Evolutionary conservation across 495 filamentous ascomycete genomes (phyloP), one percentile per base, ranked within the genome.

Genomic region (Penicillium soppii): DNA sequence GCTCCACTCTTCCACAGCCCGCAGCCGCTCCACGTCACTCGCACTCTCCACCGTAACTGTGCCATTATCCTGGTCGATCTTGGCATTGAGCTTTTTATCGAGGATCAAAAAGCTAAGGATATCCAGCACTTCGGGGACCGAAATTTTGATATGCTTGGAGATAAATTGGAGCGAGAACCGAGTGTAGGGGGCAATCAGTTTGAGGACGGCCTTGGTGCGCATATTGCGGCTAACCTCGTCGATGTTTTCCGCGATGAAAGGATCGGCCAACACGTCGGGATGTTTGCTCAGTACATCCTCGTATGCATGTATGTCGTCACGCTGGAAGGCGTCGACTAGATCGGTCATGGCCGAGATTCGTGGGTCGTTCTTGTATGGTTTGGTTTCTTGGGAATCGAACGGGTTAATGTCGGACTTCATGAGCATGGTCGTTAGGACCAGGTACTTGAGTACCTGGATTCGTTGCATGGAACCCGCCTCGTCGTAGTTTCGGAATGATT

Each of bases 381-480:
- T 97, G n/a, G 92, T 97, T 72, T 98, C 95, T 70, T 96, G 94
- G 25, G 91, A 96, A 68, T 98, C 92, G 70, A 98, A 98, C 0
- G 94, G 95, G 66, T 97, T 97, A 82, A 98, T 98, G 65, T 95
- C 85, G n/a, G 91, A 95, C 66, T 95, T 92, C 90, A 96, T 96
- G 39, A 98, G 81, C 95, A 98, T 96, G 35, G 91, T 97, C 3
- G 92, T 90, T 39, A 98, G 79, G 39, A 98, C 90, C 17, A 97
- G 81, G 61, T 98, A 98, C 73, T 97, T 97, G 59, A 98, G 83
- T 12, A 97, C 94, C 65, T 97, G 92, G 61, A 97, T 98, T 21
- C 94, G 86, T 66, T 96, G 91, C 59, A 96, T 79, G 30, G 92
- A 96, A 43, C 94, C 94, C 33, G 94, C 94, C 69, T 98, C 94